A percentile compares a stretch with the other conserved stretches of the same genome.
These are phyloP conservation scores for Neopestalotiopsis sp. DNA, from an alignment of 2,329 filamentous ascomycete species.

Conservation along the genomic window DNA sequence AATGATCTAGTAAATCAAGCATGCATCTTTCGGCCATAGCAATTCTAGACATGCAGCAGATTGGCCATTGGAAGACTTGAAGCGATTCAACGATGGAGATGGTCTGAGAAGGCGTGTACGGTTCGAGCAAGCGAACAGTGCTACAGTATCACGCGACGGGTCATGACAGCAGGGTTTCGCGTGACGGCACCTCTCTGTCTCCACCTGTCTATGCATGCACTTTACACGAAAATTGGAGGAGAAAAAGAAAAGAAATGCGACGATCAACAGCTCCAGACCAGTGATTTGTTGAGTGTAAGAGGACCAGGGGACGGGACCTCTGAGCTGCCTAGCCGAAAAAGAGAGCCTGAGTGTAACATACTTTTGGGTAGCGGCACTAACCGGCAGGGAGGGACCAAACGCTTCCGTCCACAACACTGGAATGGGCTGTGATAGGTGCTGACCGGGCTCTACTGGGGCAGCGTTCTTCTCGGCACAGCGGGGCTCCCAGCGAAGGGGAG, in stretches of 20 bases:
- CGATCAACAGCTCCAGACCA: not conserved
- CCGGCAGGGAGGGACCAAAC: not conserved
- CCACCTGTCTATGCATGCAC: not conserved
- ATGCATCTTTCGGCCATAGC: too few relatives aligned
- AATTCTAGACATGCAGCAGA: too few relatives aligned
- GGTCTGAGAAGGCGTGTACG: too few relatives aligned
- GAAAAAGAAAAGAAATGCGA: not conserved
- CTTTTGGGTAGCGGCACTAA: not conserved
- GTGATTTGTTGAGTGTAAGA: not conserved
- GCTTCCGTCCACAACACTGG: not conserved
- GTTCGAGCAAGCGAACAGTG: not conserved
- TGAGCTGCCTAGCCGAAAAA: not conserved
- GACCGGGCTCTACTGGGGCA: not conserved
- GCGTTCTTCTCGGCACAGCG: not conserved
- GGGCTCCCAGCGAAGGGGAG: not conserved
- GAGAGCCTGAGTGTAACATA: not conserved
- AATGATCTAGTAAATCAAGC: too few relatives aligned
- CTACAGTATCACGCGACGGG: too few relatives aligned
- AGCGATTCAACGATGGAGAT: too few relatives aligned
- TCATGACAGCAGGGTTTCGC: constrained; percentile 1
- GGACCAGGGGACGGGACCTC: not conserved
- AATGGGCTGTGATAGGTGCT: not conserved
- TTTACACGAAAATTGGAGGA: not conserved
- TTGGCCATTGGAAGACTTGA: too few relatives aligned
- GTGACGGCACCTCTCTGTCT: not conserved